Evolutionary conservation across 1,284 basidiomycete species (phyloP).

Genomic region (Wolfiporia cocos): DNA sequence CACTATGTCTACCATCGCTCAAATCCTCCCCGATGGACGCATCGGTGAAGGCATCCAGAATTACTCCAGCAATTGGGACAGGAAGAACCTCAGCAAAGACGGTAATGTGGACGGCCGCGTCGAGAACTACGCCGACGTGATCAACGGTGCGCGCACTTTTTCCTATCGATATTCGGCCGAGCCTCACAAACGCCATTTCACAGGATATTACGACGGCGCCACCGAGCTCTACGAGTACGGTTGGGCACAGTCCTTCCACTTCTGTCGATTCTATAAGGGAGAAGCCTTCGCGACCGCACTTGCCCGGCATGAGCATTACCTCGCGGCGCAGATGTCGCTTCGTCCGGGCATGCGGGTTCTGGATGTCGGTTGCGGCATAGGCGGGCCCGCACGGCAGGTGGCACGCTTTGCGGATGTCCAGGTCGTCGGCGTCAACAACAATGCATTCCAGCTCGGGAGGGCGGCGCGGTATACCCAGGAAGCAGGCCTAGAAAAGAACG

Average conservation of each 20-base stretch:
- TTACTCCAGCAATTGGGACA: conserved; percentile 96
- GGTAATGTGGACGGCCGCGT: conserved; percentile 66
- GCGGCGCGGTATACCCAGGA: conserved; percentile 82
- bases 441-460: conserved; percentile 89
- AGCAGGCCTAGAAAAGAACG: conserved; percentile 73
- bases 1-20: too few relatives aligned
- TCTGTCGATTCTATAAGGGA: conserved; percentile 96
- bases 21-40: too few relatives aligned
- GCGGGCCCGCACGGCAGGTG: conserved; percentile 95
- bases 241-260: conserved; percentile 94
- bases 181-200: not conserved
- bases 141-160: conserved; percentile 79
- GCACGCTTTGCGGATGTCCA: conserved; percentile 87
- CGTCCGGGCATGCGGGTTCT: conserved; percentile 92
- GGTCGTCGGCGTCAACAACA: conserved; percentile 94
- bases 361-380: conserved; percentile 97
- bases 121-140: conserved; percentile 86
- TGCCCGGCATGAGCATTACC: conserved; percentile 98
- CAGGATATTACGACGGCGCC: conserved; percentile 97
- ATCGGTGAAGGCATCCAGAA: conserved; percentile 79
- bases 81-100: conserved; percentile 77
- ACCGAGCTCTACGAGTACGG: conserved; percentile 98
- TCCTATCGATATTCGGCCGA: too few relatives aligned
- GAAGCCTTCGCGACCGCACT: conserved; percentile 83
- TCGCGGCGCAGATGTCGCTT: conserved; percentile 79